A percentile compares a stretch with the other conserved stretches of the same genome.
phyloP scores from a whole-genome alignment of 164 flowering plant genomes.

The Nymphaea colorata region DNA sequence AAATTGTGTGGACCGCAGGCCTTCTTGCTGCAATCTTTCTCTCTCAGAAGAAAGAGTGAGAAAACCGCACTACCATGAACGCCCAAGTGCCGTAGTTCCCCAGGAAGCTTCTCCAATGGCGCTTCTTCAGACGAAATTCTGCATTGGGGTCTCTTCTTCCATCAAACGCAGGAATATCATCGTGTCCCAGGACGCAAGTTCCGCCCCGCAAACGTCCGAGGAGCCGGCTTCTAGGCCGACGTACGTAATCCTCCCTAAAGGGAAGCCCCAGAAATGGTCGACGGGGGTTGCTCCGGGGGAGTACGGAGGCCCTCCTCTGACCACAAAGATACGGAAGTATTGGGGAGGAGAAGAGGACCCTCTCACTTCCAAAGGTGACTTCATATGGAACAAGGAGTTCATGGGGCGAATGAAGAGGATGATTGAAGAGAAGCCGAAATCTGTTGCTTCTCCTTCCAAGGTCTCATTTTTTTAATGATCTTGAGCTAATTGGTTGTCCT shows the following conservation, averaged over 20 bases:
- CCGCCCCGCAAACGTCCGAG: not conserved
- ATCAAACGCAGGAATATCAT: not conserved
- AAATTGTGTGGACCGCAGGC: too few relatives aligned
- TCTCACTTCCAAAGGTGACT: constrained; percentile 47
- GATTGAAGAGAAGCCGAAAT: constrained; percentile 12
- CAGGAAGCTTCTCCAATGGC: not conserved
- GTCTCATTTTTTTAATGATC: constrained; percentile 9
- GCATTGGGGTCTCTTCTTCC: not conserved
- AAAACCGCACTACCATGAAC: not conserved
- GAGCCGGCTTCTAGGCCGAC: constrained; percentile 15
- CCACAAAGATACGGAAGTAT: constrained; percentile 71
- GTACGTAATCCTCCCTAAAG: constrained; percentile 64
- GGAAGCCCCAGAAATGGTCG: constrained; percentile 81
- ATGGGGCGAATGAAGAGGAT: constrained; percentile 58
- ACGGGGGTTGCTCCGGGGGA: constrained; percentile 88
- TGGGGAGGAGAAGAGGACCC: constrained; percentile 89
- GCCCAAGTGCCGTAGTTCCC: not conserved
- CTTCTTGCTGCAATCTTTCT: too few relatives aligned
- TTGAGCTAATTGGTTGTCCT: not conserved
- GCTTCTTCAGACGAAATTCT: not conserved
- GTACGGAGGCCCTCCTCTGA: constrained; percentile 81
- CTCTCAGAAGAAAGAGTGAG: too few relatives aligned
- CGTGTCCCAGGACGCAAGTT: not conserved
- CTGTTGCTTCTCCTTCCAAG: constrained; percentile 26
- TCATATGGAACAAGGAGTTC: constrained; percentile 87